Conservation (phyloP, 768 basidiomycete genomes). For the Leccinellum luteum region DNA sequence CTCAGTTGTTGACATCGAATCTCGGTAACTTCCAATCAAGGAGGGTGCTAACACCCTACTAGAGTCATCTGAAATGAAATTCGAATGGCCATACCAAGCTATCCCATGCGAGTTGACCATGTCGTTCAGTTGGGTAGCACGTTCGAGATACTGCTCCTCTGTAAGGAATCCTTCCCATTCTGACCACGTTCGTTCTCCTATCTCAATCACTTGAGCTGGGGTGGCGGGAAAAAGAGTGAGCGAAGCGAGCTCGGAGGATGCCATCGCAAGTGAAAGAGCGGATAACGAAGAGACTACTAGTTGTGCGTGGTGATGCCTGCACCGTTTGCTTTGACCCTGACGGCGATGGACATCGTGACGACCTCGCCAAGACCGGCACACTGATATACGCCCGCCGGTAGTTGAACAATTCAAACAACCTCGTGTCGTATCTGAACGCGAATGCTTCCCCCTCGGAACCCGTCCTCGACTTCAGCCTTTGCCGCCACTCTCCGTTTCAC, state of each 20-base stretch:
- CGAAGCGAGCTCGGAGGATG: slow-evolving; percentile 14
- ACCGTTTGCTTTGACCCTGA: too few relatives aligned
- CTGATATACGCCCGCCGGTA: too few relatives aligned
- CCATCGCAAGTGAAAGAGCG: slow-evolving; percentile 1
- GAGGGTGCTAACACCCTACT: slow-evolving; percentile 64
- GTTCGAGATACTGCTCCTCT: slow-evolving; percentile 45
- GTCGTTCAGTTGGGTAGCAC: slow-evolving; percentile 38
- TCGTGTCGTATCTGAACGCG: too few relatives aligned
- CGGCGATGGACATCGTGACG: too few relatives aligned
- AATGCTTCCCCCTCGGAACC: too few relatives aligned
- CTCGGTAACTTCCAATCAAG: neutral
- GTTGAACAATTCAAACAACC: too few relatives aligned
- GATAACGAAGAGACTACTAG: too few relatives aligned
- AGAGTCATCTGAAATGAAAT: neutral
- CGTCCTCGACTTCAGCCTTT: too few relatives aligned
- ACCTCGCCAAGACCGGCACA: too few relatives aligned
- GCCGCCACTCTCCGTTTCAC: too few relatives aligned
- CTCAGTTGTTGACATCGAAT: slow-evolving; percentile 5
- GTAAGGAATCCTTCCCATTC: slow-evolving; percentile 46
- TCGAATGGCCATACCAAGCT: slow-evolving; percentile 42
- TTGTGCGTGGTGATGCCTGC: too few relatives aligned
- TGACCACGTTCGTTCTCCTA: slow-evolving; percentile 37
- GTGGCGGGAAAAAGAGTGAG: slow-evolving; percentile 50
- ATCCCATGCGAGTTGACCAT: slow-evolving; percentile 42
- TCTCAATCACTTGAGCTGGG: slow-evolving; percentile 40